Evolutionary conservation across 2,329 filamentous ascomycete species (phyloP).

Genomic region (Microsporum audouinii): DNA sequence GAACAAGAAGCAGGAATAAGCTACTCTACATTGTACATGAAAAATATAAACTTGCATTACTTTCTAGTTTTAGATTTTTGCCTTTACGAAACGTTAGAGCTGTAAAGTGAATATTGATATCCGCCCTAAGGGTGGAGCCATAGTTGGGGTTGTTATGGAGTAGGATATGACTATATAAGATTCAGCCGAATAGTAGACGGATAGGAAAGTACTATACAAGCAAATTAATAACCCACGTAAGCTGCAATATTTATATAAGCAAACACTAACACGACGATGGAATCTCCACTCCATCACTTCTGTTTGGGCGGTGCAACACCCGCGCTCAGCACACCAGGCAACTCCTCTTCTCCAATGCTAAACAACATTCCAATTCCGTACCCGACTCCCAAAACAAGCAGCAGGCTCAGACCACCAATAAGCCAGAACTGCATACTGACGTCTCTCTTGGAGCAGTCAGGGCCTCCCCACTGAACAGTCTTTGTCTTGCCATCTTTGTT

Average conservation of each 20-base stretch:
- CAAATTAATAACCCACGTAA: not conserved
- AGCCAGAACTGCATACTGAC: slow-evolving; percentile 83
- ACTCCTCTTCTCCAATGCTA: slow-evolving; percentile 70
- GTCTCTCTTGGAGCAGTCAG: slow-evolving; percentile 83
- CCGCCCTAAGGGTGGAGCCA: not conserved
- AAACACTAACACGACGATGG: not conserved
- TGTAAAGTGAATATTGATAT: not conserved
- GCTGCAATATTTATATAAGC: not conserved
- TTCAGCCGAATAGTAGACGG: not conserved
- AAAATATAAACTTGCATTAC: not conserved
- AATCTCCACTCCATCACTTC: slow-evolving; percentile 21
- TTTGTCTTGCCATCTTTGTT: slow-evolving; percentile 41
- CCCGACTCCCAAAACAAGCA: slow-evolving; percentile 55
- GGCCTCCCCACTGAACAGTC: slow-evolving; percentile 68
- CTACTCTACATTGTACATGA: not conserved
- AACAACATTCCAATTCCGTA: slow-evolving; percentile 69
- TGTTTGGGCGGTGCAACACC: slow-evolving; percentile 64
- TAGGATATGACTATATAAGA: not conserved
- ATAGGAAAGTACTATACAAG: slow-evolving; percentile 1
- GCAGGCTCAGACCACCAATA: slow-evolving; percentile 61
- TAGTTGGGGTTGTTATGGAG: not conserved
- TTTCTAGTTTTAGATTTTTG: not conserved
- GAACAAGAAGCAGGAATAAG: not conserved
- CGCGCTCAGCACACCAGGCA: slow-evolving; percentile 91
- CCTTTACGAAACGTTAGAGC: not conserved